Conservation (phyloP, 1,284 basidiomycete genomes). For the Cystobasidium sp. region DNA sequence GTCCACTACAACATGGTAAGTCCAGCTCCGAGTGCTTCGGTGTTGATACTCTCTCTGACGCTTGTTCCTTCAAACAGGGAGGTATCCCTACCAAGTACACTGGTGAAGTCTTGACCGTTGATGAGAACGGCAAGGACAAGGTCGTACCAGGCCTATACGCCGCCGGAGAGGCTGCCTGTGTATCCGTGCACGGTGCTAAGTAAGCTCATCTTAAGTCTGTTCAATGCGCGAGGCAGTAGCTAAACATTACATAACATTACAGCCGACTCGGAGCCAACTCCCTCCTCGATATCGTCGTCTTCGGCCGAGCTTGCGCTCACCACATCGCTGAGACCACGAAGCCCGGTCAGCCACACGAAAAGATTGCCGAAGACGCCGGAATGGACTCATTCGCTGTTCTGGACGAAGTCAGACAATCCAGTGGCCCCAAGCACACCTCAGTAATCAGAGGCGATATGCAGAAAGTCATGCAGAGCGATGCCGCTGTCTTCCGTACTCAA, state of each 20-base stretch:
- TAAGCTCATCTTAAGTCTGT: neutral
- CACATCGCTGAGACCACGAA: slow-evolving; percentile 92
- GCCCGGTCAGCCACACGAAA: slow-evolving; percentile 89
- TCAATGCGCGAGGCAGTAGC: neutral
- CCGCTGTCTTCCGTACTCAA: slow-evolving; percentile 67
- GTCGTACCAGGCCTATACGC: slow-evolving; percentile 97
- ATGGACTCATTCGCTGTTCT: slow-evolving; percentile 83
- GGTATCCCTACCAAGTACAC: slow-evolving; percentile 99
- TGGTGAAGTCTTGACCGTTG: slow-evolving; percentile 88
- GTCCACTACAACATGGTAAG: slow-evolving; percentile 88
- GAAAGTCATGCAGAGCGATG: slow-evolving; percentile 88
- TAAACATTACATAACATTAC: neutral
- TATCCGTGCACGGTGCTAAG: slow-evolving; percentile 98
- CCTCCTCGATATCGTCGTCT: slow-evolving; percentile 97
- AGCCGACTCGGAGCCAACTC: slow-evolving; percentile 97
- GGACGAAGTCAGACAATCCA: slow-evolving; percentile 81
- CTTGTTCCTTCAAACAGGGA: slow-evolving; percentile 63
- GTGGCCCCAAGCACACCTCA: slow-evolving; percentile 83
- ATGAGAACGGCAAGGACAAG: slow-evolving; percentile 87
- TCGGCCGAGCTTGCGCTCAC: slow-evolving; percentile 96
- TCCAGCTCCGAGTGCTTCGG: slow-evolving; percentile 50
- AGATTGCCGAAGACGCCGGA: slow-evolving; percentile 85
- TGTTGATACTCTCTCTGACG: slow-evolving; percentile 17
- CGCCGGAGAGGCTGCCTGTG: slow-evolving; percentile 97
- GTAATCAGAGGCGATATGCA: slow-evolving; percentile 95